phyloP scores from a whole-genome alignment of 352 stramenopile species.

The Globisporangium cederbergense region DNA sequence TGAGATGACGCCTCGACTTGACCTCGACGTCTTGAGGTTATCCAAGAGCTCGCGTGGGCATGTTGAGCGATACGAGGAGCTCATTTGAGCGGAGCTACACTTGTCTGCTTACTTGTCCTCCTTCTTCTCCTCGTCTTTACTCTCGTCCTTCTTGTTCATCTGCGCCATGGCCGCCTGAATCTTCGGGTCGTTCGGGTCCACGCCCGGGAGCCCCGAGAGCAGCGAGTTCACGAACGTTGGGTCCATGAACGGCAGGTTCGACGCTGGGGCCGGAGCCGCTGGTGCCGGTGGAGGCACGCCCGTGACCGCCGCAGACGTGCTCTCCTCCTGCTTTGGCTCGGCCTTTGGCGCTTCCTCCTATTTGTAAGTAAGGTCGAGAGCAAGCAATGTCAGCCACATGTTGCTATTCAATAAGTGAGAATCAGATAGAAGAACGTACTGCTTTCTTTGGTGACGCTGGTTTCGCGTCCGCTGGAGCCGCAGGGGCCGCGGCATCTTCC shows the following conservation, averaged over 20 bases:
- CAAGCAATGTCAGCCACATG: not conserved
- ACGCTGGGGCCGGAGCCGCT: conserved; percentile 44
- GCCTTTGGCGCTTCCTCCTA: conserved; percentile 22
- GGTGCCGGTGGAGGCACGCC: conserved; percentile 47
- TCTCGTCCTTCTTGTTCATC: conserved; percentile 78
- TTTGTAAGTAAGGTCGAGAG: not conserved
- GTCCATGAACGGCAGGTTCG: conserved; percentile 87
- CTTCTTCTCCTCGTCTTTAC: conserved; percentile 84
- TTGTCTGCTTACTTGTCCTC: conserved; percentile 55
- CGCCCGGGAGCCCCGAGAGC: conserved; percentile 82
- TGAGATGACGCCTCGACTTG: not conserved
- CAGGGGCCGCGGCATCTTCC: conserved; percentile 28
- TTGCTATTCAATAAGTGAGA: not conserved
- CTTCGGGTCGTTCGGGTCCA: conserved; percentile 91
- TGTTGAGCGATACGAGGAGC: not conserved
- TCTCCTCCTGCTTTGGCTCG: conserved; percentile 20
- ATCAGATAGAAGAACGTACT: not conserved
- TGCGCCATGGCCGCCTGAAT: conserved; percentile 90
- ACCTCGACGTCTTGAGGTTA: not conserved
- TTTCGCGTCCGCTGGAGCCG: conserved; percentile 27
- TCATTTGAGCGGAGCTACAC: not conserved
- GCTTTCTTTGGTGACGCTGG: conserved; percentile 18
- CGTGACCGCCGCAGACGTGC: conserved; percentile 15
- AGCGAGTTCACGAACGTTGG: conserved; percentile 89
- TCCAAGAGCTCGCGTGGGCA: not conserved